Base-by-base conservation (phyloP, 108 stramenopile species). In the Parietichytrium sp. region DNA sequence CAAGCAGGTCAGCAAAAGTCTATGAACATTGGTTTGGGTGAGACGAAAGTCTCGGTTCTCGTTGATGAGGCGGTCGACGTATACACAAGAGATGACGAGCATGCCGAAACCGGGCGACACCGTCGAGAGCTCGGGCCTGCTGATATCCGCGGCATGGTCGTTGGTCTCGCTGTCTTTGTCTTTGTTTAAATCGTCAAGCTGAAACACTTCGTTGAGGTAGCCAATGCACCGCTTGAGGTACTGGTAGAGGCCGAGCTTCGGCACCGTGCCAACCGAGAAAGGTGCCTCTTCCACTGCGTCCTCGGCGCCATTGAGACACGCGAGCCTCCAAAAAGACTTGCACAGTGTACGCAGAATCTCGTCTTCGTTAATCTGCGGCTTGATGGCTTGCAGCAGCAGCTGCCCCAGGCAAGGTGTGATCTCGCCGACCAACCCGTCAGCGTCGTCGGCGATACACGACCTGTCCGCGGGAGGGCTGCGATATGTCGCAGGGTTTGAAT, bases 191-290 rank as follows among this genome's bases (percentile, higher is more conserved):
- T n/a, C n/a, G n/a, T n/a, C n/a, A n/a, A n/a, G n/a, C n/a, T n/a
- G n/a, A n/a, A n/a, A n/a, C n/a, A n/a, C n/a, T n/a, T 72, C 61
- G 61, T 72, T 72, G 61, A 72, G 61, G 20, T 45, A 72, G 10
- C 42, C 61, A 12, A 72, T 42, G 42, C 36, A 6, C 20, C 42
- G 23, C 33, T 18, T 10, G 38, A 72, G 38, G 42, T 72, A 72
- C 61, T 72, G 36, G 42, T 72, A 33, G 16, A 72, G 16, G 61
- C 38, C 61, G 33, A 33, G 61, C 61, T 72, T 72, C 38, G 61
- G 61, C 33, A 72, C 61, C 23, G 61, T 72, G 61, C 61, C 61
- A 33, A 72, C 61, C 38, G 61, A 72, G 42, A 72, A 72, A 1
- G 38, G 61, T 23, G 36, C 20, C 42, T 72, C 61, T 7, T 6